These are phyloP conservation scores for Melanomma pulvis-pyrius DNA, from an alignment of 495 filamentous ascomycete genomes.

Conservation along the genomic window DNA sequence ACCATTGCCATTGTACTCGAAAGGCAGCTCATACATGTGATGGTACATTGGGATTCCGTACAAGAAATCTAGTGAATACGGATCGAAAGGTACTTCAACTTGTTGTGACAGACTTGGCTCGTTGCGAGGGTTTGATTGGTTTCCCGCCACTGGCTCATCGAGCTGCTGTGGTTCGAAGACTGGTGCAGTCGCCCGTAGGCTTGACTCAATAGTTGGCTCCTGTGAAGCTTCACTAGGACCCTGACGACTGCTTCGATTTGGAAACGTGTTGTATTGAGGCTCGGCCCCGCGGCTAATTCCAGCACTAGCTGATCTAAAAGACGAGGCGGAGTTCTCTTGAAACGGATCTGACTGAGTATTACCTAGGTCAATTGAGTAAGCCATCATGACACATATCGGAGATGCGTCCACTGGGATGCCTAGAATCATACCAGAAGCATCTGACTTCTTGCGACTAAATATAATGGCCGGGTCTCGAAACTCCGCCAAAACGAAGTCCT, in stretches of 20 bases:
- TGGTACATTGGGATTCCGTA: conserved; percentile 14
- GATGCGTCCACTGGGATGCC: neutral
- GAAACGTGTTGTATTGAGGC: neutral
- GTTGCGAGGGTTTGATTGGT: neutral
- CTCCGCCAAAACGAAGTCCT: neutral
- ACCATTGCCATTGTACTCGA: neutral
- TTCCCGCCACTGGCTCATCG: neutral
- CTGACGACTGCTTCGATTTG: neutral
- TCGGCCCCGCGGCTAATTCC: neutral
- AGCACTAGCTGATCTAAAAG: neutral
- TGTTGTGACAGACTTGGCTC: neutral
- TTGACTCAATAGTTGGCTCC: neutral
- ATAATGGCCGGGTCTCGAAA: conserved; percentile 15
- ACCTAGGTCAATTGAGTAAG: conserved; percentile 11
- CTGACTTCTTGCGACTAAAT: conserved; percentile 9
- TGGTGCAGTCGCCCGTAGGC: conserved; percentile 29
- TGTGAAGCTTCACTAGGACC: neutral
- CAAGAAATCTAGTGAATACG: neutral
- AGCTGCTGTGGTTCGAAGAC: conserved; percentile 19
- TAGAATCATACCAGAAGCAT: conserved; percentile 9
- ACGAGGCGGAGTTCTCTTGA: neutral
- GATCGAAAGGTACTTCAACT: neutral
- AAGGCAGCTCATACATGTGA: conserved; percentile 3
- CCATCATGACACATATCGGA: conserved; percentile 6
- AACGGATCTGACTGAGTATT: neutral